Percentiles rank a stretch among this genome's conserved stretches.
phyloP scores from a whole-genome alignment of 805 yeast species.

The Candida dajiaensis region DNA sequence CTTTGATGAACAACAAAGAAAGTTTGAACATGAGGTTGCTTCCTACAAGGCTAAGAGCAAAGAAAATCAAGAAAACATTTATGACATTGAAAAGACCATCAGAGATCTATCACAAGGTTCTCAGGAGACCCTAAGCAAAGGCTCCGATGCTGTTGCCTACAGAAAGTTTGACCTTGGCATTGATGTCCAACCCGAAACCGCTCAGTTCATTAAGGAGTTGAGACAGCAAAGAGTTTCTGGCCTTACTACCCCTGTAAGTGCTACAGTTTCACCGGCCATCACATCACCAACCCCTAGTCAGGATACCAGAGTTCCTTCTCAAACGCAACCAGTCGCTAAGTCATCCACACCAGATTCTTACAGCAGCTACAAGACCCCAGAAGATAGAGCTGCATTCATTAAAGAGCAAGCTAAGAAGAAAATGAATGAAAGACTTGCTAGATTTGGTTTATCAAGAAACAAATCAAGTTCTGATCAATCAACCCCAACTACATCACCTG shows the following conservation, averaged over 20 bases:
- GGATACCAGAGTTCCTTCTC: background rate
- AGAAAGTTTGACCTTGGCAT: constrained; percentile 78
- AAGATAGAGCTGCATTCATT: constrained; percentile 71
- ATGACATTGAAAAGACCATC: constrained; percentile 69
- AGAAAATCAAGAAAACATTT: constrained; percentile 52
- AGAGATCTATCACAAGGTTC: constrained; percentile 46
- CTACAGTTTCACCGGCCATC: constrained; percentile 14
- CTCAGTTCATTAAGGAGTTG: constrained; percentile 53
- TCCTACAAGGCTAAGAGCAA: constrained; percentile 48
- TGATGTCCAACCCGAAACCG: constrained; percentile 67
- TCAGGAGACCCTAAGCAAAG: constrained; percentile 25
- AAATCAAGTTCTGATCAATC: constrained; percentile 11
- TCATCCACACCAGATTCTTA: constrained; percentile 21
- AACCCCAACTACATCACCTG: constrained; percentile 17
- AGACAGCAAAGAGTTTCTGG: constrained; percentile 20
- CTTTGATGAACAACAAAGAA: constrained; percentile 29
- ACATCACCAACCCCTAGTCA: constrained; percentile 2
- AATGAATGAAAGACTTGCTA: constrained; percentile 83
- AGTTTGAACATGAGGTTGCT: constrained; percentile 44
- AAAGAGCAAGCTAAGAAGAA: constrained; percentile 77
- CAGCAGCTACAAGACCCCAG: constrained; percentile 39
- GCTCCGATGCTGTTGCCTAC: constrained; percentile 41
- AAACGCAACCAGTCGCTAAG: constrained; percentile 8
- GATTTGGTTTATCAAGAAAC: constrained; percentile 59
- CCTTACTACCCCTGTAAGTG: constrained; percentile 12